Conservation (phyloP, 768 basidiomycete genomes). For the Rhodosporidiobolus odoratus region DNA sequence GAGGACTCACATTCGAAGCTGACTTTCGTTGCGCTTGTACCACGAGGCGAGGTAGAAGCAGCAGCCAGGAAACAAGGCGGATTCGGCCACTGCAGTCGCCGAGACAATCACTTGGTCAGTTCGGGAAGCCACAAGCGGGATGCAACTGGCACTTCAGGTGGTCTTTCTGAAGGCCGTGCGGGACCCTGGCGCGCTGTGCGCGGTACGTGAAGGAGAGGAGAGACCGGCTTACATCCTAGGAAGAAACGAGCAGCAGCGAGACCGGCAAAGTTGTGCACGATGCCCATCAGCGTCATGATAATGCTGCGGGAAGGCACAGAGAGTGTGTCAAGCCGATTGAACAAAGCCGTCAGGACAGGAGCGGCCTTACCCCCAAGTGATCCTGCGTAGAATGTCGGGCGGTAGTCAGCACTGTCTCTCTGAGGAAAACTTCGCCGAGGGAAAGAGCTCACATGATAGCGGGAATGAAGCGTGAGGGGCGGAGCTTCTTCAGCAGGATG, state of each 20-base stretch:
- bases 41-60: constrained; percentile 8
- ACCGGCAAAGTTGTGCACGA: constrained; percentile 31
- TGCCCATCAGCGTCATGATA: constrained; percentile 26
- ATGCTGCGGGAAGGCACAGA: constrained; percentile 9
- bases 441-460: not conserved
- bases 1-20: not conserved
- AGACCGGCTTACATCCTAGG: constrained; percentile 16
- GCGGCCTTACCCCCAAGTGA: too few species aligned
- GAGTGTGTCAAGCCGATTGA: too few species aligned
- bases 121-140: too few species aligned
- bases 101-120: constrained; percentile 2
- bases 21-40: constrained; percentile 27
- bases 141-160: too few species aligned
- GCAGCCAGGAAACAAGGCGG: constrained; percentile 32
- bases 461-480: constrained; percentile 15
- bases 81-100: constrained; percentile 39
- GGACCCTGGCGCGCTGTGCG: too few species aligned
- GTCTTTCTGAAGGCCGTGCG: too few species aligned
- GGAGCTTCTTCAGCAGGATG: constrained; percentile 23
- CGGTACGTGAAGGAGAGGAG: not conserved
- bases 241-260: constrained; percentile 29
- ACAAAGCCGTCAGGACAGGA: too few species aligned
- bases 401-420: not conserved
- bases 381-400: too few species aligned
- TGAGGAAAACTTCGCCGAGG: not conserved